Evolutionary conservation across 2,329 filamentous ascomycete species (phyloP).

Genomic region (Penicillium sp.): DNA sequence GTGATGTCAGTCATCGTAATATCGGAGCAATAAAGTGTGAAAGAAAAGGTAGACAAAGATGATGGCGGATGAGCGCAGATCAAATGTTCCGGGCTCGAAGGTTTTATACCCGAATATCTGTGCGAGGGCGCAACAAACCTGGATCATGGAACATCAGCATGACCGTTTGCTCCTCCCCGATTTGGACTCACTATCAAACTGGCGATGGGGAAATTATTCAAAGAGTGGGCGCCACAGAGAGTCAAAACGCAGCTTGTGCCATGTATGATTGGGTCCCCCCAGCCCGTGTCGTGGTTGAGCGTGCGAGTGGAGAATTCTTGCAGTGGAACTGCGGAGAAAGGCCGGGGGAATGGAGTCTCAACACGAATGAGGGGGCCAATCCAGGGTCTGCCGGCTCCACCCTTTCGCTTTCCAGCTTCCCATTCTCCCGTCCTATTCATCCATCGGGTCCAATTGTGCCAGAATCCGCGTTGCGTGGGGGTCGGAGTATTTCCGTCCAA

Average conservation of each 20-base stretch:
- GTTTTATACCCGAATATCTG: constrained; percentile 1
- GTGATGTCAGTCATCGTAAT: constrained; percentile 10
- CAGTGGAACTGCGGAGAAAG: constrained; percentile 16
- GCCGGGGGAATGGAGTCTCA: constrained; percentile 4
- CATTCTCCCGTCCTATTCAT: constrained; percentile 9
- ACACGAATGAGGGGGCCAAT: constrained; percentile 5
- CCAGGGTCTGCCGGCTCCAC: neutral
- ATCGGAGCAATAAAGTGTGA: neutral
- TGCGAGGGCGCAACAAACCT: neutral
- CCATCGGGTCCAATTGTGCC: constrained; percentile 1
- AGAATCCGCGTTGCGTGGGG: constrained; percentile 10
- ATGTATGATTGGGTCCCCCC: constrained; percentile 1
- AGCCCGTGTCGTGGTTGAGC: neutral
- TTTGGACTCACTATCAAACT: neutral
- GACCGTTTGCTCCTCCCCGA: constrained; percentile 4
- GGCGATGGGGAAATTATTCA: neutral
- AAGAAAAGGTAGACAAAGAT: neutral
- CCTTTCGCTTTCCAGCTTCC: neutral
- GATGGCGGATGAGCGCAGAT: neutral
- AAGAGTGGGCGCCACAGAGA: neutral
- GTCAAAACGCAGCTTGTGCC: neutral
- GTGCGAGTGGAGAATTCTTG: neutral
- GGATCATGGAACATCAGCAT: constrained; percentile 1
- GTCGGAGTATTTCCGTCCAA: constrained; percentile 21
- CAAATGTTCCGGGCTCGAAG: neutral